Conservation (phyloP, 1,139 yeast genomes). For the Groenewaldozyma auringiensis region DNA sequence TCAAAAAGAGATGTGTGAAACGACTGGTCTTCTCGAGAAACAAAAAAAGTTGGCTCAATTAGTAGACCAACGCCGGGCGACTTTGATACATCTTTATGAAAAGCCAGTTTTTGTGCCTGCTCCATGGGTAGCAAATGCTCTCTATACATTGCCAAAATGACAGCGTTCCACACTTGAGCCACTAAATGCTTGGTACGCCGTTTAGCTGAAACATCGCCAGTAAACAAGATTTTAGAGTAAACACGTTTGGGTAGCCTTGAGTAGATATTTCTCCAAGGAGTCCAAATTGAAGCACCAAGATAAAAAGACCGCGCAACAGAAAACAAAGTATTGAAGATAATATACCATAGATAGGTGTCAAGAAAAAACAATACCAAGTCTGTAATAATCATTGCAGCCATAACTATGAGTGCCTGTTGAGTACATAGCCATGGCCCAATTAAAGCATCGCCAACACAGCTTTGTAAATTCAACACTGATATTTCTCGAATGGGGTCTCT, state of each 20-base stretch:
- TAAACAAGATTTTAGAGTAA: conserved; percentile 52
- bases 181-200: conserved; percentile 45
- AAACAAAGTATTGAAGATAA: conserved; percentile 68
- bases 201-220: conserved; percentile 32
- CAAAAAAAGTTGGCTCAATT: conserved; percentile 53
- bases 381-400: conserved; percentile 51
- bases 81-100: conserved; percentile 2
- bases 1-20: conserved; percentile 37
- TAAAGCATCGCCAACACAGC: conserved; percentile 54
- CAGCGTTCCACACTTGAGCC: conserved; percentile 75
- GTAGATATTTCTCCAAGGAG: conserved; percentile 83
- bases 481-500: conserved; percentile 72
- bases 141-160: conserved; percentile 64
- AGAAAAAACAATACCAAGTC: conserved; percentile 64
- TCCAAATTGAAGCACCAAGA: conserved; percentile 69
- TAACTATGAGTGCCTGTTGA: conserved; percentile 50
- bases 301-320: conserved; percentile 64
- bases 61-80: conserved; percentile 1
- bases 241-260: conserved; percentile 69
- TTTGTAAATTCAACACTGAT: conserved; percentile 47
- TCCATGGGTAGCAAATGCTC: conserved; percentile 73
- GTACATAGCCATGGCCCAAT: conserved; percentile 48
- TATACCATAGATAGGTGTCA: conserved; percentile 86
- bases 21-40: conserved; percentile 62
- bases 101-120: conserved; percentile 47